Base-by-base conservation (phyloP, 1,284 basidiomycete species). In the Albatrellus sp. region DNA sequence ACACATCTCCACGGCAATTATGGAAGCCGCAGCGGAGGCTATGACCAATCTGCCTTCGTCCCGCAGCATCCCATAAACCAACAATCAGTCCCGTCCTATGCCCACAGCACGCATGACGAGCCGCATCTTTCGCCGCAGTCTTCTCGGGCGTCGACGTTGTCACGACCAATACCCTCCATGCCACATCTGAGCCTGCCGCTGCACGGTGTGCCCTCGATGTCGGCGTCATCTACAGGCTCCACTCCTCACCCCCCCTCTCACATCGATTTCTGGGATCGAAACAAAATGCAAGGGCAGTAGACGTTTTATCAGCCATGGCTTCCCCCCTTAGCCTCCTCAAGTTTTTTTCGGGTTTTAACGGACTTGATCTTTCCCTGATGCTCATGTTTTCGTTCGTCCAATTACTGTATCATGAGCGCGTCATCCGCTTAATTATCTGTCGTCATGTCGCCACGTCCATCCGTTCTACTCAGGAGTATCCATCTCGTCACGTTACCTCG, bases 191-290 rank as follows among this genome's bases (percentile, higher is more conserved):
- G 47, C 42, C 16, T 33, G 14, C 34, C 17, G 8, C 17, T 37
- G 19, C 41, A 37, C 31, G 38, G 44, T 14, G 19, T 30, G 32
- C 35, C 47, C 5, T 38, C 48, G 9, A 36, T 43, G 14, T 30
- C 37, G 19, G 16, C 32, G 37, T 19, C 43, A 33, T 8, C 48
- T 16, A 17, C 24, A 24, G 14, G 14, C 11, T 7, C 37, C 14
- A 12, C 37, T 1, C 2, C 37, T 11, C 37, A 14, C 12, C 45
- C 44, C 33, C 28, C 47, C 29, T 40, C 48, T 14, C 30, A 19
- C 41, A 37, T 49, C 40, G 40, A 40, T 24, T 44, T 46, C 11
- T 50, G 48, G 48, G 40, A 41, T n/a, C 48, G 48, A 17, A 45
- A 40, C 24, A 50, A 50, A 45, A 37, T 50, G 35, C 40, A 44